Evolutionary conservation across 1,284 basidiomycete species (phyloP).

Genomic region (Moesziomyces sp.): DNA sequence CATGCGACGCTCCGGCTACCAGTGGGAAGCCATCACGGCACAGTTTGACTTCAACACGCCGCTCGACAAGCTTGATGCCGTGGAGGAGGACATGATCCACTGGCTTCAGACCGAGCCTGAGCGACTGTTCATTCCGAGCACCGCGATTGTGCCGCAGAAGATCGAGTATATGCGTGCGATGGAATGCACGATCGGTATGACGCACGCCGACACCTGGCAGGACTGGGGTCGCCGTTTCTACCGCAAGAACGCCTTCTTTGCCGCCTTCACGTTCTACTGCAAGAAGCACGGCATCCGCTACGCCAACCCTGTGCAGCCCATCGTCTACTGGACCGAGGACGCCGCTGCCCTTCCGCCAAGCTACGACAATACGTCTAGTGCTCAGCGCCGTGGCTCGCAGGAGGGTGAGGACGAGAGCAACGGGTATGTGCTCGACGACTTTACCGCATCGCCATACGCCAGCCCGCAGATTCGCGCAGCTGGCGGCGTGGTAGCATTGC

Average conservation of each 20-base stretch:
- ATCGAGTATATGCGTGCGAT: conserved; percentile 62
- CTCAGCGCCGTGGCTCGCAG: conserved; percentile 7
- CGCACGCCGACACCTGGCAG: conserved; percentile 64
- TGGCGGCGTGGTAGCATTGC: conserved; percentile 30
- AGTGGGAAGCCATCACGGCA: conserved; percentile 59
- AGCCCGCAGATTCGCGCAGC: conserved; percentile 42
- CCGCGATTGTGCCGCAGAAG: conserved; percentile 58
- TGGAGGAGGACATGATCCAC: conserved; percentile 63
- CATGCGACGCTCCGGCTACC: conserved; percentile 61
- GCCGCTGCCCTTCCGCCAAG: conserved; percentile 48
- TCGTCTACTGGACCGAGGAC: conserved; percentile 60
- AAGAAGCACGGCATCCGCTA: conserved; percentile 65
- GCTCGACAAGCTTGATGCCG: conserved; percentile 60
- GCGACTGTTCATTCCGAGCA: conserved; percentile 61
- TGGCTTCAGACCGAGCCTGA: conserved; percentile 66
- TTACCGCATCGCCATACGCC: conserved; percentile 37
- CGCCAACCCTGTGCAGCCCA: conserved; percentile 54
- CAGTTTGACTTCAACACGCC: conserved; percentile 64
- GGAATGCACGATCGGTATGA: conserved; percentile 64
- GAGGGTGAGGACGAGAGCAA: conserved; percentile 33
- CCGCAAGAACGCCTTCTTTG: conserved; percentile 61
- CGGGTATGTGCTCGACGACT: conserved; percentile 50
- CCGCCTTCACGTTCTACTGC: conserved; percentile 62
- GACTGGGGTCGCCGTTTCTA: conserved; percentile 64
- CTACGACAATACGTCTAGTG: conserved; percentile 33